Conservation (phyloP, 306 rosid genomes). For the Luffa aegyptiaca region DNA sequence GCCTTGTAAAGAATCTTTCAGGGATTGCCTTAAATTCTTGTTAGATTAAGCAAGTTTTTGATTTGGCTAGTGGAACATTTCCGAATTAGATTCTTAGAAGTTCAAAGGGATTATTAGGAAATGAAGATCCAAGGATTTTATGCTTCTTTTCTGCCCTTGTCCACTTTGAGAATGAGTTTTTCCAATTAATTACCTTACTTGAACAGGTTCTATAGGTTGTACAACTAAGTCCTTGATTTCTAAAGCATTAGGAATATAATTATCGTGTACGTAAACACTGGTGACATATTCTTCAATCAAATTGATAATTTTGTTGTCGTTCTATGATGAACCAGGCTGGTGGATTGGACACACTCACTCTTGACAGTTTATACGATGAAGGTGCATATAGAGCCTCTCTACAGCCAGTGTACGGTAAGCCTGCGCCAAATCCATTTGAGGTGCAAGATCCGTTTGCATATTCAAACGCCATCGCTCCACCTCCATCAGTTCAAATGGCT, state of each 20-base stretch:
- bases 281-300: background rate
- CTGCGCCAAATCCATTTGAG: conserved; percentile 93
- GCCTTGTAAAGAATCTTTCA: background rate
- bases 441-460: conserved; percentile 78
- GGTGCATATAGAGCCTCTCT: conserved; percentile 78
- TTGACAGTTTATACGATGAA: conserved; percentile 77
- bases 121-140: background rate
- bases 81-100: background rate
- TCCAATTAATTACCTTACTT: background rate
- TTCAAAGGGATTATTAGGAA: background rate
- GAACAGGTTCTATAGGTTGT: background rate
- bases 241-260: background rate
- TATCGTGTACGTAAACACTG: background rate
- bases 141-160: background rate
- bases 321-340: conserved; percentile 58
- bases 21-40: background rate
- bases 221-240: background rate
- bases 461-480: conserved; percentile 56
- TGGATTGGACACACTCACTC: conserved; percentile 91
- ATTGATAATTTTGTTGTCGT: background rate
- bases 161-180: background rate
- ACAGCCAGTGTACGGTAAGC: conserved; percentile 81
- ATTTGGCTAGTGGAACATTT: background rate
- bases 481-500: conserved; percentile 62
- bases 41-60: background rate